These are phyloP conservation scores for Eleusine coracana DNA, from an alignment of 176 grass and related monocot genomes.

Conservation along the genomic window DNA sequence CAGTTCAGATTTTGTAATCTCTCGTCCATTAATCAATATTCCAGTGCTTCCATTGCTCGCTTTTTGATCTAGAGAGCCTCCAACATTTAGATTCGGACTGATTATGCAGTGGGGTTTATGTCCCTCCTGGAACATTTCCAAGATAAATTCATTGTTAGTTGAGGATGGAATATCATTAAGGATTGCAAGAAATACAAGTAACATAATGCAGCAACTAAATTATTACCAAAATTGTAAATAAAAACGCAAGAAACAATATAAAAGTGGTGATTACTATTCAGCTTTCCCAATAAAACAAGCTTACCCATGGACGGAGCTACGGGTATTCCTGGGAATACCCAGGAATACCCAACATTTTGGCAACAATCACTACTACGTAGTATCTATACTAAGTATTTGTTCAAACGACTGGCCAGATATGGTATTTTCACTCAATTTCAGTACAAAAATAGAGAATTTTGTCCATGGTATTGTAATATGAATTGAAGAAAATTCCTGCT, in stretches of 20 bases:
- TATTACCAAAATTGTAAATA: not conserved
- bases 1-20: conserved; percentile 94
- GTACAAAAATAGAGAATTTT: too few relatives aligned
- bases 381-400: too few relatives aligned
- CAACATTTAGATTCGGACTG: conserved; percentile 81
- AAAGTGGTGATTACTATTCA: not conserved
- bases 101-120: conserved; percentile 95
- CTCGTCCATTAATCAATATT: conserved; percentile 89
- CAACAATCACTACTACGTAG: too few relatives aligned
- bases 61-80: conserved; percentile 58
- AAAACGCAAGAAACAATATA: not conserved
- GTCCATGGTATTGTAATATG: too few relatives aligned
- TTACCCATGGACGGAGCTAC: not conserved
- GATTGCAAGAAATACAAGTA: conserved; percentile 7
- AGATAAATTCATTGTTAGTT: conserved; percentile 2
- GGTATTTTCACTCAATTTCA: too few relatives aligned
- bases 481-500: too few relatives aligned
- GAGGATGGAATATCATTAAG: not conserved
- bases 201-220: conserved; percentile 9
- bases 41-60: conserved; percentile 92
- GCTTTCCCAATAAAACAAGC: conserved; percentile 20
- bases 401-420: too few relatives aligned
- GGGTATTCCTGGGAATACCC: too few relatives aligned
- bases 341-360: too few relatives aligned
- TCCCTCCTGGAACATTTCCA: conserved; percentile 62